Conservation (phyloP, 768 basidiomycete species). For the Floccularia luteovirens region DNA sequence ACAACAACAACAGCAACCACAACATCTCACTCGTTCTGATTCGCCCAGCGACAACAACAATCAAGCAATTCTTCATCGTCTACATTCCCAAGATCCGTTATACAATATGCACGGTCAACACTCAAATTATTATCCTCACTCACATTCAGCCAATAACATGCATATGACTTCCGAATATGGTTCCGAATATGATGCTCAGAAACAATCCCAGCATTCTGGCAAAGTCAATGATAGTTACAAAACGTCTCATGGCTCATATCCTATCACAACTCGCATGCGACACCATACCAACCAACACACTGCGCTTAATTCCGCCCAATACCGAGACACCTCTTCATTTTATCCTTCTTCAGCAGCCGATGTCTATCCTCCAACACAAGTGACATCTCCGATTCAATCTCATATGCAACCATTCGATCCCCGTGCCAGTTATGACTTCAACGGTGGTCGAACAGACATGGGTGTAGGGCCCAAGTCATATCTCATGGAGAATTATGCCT, state of each 20-base stretch:
- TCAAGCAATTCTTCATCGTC: slow-evolving; percentile 22
- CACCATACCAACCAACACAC: slow-evolving; percentile 28
- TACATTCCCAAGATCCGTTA: slow-evolving; percentile 23
- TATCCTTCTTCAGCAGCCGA: slow-evolving; percentile 23
- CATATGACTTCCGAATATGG: slow-evolving; percentile 30
- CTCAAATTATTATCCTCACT: slow-evolving; percentile 24
- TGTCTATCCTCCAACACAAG: slow-evolving; percentile 21
- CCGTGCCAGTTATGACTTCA: slow-evolving; percentile 27
- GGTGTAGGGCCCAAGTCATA: slow-evolving; percentile 20
- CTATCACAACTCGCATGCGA: slow-evolving; percentile 35
- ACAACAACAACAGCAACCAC: slow-evolving; percentile 29
- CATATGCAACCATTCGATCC: slow-evolving; percentile 28
- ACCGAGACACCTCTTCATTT: slow-evolving; percentile 23
- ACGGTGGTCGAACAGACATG: slow-evolving; percentile 14
- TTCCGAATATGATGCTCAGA: slow-evolving; percentile 28
- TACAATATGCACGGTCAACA: slow-evolving; percentile 24
- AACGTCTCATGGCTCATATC: slow-evolving; percentile 27
- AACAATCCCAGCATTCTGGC: slow-evolving; percentile 20
- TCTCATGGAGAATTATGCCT: slow-evolving; percentile 20
- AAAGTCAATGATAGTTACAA: slow-evolving; percentile 24
- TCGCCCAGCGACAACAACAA: slow-evolving; percentile 35
- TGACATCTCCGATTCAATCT: slow-evolving; percentile 31
- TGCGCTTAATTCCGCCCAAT: slow-evolving; percentile 22
- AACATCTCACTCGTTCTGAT: slow-evolving; percentile 35
- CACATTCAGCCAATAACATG: slow-evolving; percentile 24